A percentile compares a stretch with the other conserved stretches of the same genome.
Conservation (phyloP, 2,329 filamentous ascomycete species). For the Madurella fahalii region DNA sequence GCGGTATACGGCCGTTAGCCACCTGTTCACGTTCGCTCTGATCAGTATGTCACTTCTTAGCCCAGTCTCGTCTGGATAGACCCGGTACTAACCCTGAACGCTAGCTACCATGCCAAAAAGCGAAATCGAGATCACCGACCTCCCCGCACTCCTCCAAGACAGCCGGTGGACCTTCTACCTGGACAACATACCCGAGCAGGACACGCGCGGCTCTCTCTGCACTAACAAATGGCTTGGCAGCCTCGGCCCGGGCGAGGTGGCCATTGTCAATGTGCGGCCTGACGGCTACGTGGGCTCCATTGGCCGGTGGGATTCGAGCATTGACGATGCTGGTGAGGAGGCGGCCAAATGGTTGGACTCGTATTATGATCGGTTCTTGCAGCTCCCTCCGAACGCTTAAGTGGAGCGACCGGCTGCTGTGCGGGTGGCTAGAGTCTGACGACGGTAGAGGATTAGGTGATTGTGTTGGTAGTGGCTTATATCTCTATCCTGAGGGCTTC, state of each 20-base stretch:
- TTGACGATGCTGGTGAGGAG: slow-evolving; percentile 47
- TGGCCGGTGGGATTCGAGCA: slow-evolving; percentile 48
- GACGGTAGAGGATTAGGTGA: no score
- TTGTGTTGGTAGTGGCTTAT: no score
- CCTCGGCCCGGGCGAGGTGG: slow-evolving; percentile 53
- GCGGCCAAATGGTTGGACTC: slow-evolving; percentile 52
- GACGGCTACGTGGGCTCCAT: slow-evolving; percentile 72
- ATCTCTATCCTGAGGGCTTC: background rate
- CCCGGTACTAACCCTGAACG: no score
- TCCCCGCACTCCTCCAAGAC: slow-evolving; percentile 58
- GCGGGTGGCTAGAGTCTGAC: no score
- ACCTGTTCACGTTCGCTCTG: slow-evolving; percentile 64
- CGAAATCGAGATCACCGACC: slow-evolving; percentile 60
- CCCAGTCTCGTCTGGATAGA: background rate
- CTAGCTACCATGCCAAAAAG: slow-evolving; percentile 56
- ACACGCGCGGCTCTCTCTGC: slow-evolving; percentile 50
- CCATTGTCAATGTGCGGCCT: slow-evolving; percentile 64
- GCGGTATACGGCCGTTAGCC: slow-evolving; percentile 64
- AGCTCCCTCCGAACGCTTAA: slow-evolving; percentile 36
- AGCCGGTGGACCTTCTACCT: slow-evolving; percentile 71
- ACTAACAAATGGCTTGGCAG: slow-evolving; percentile 67
- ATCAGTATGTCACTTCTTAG: slow-evolving; percentile 51
- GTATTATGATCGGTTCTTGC: slow-evolving; percentile 53
- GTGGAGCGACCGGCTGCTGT: no score
- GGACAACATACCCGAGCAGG: slow-evolving; percentile 57